These are phyloP conservation scores for Dinochytrium kinnereticum DNA, from an alignment of 371 early-diverging fungal genomes.

Conservation along the genomic window DNA sequence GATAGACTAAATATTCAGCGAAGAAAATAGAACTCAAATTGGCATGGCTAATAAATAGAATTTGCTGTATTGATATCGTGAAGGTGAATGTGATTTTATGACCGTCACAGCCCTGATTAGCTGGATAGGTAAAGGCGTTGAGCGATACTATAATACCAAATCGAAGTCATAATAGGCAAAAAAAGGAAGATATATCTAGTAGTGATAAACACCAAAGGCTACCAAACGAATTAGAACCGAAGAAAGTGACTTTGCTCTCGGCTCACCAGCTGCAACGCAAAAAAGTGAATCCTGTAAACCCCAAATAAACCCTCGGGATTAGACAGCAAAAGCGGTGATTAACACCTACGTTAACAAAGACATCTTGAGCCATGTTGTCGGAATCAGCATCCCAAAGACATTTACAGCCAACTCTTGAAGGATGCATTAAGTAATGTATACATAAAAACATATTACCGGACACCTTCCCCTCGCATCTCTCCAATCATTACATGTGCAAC, in stretches of 20 bases:
- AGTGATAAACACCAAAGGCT: conserved; percentile 55
- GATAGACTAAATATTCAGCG: too few species aligned
- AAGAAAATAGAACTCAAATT: too few species aligned
- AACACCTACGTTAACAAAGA: conserved; percentile 65
- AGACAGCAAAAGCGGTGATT: not conserved
- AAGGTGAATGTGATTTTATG: too few species aligned
- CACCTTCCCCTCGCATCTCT: conserved; percentile 70
- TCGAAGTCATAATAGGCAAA: too few species aligned
- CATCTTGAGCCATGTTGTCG: conserved; percentile 70
- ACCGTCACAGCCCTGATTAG: too few species aligned
- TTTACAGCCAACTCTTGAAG: conserved; percentile 61
- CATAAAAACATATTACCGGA: conserved; percentile 48
- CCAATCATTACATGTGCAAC: conserved; percentile 71
- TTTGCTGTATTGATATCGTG: too few species aligned
- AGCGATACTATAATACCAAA: too few species aligned
- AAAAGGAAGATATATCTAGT: conserved; percentile 26
- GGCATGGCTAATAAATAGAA: too few species aligned
- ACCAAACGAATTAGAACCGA: too few species aligned
- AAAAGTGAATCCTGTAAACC: conserved; percentile 55
- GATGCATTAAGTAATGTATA: not conserved
- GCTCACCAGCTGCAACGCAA: conserved; percentile 54
- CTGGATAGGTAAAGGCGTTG: too few species aligned
- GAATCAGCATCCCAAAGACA: conserved; percentile 76
- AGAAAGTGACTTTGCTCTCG: too few species aligned
- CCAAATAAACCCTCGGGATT: not conserved